A percentile compares a stretch with the other conserved stretches of the same genome.
phyloP scores from a whole-genome alignment of 2,329 filamentous ascomycete genomes.

The Alternaria sp. region DNA sequence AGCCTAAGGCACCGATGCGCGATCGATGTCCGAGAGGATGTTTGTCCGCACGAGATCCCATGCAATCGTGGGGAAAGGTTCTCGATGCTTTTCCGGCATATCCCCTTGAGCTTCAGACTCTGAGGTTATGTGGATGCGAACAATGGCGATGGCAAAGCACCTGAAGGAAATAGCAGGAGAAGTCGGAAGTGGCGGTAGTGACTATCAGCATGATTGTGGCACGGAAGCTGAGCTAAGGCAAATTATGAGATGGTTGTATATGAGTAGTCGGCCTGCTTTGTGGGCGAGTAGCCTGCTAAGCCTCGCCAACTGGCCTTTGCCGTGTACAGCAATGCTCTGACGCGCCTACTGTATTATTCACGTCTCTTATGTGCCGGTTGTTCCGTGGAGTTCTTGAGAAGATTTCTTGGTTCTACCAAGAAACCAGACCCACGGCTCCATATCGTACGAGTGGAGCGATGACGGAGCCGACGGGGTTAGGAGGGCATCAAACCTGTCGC shows the following conservation, averaged over 20 bases:
- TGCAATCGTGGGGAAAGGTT: not conserved
- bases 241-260: conserved; percentile 1
- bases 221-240: not conserved
- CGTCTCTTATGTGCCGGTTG: conserved; percentile 7
- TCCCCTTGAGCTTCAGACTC: not conserved
- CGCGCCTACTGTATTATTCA: conserved; percentile 1
- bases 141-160: no score
- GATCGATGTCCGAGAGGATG: not conserved
- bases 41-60: not conserved
- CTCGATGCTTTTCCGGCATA: not conserved
- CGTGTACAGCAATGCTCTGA: not conserved
- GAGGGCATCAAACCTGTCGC: conserved; percentile 9
- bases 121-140: not conserved
- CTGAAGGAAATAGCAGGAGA: not conserved
- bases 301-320: not conserved
- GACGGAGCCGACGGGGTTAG: conserved; percentile 12
- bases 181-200: not conserved
- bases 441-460: conserved; percentile 11
- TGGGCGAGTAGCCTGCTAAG: not conserved
- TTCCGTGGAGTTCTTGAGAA: not conserved
- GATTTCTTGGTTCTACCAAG: not conserved
- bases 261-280: not conserved
- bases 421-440: conserved; percentile 5
- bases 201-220: not conserved
- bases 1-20: not conserved